Evolutionary conservation across 352 stramenopile species (phyloP), one percentile per base, ranked within the genome.

Genomic region (Phytophthora podocarpi): DNA sequence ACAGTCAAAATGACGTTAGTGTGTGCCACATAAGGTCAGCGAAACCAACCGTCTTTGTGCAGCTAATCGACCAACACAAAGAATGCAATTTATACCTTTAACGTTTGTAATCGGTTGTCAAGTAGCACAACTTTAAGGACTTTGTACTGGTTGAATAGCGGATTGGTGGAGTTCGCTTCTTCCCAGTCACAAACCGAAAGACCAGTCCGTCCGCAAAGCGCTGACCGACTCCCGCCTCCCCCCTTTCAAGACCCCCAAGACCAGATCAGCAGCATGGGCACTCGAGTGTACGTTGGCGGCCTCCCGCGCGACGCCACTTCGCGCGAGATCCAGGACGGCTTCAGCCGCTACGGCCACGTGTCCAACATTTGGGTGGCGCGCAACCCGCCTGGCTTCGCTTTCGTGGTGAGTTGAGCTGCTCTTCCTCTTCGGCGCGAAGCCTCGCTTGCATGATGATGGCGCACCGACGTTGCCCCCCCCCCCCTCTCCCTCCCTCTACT

Each of bases 331-430:
- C 80, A 95, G 56, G 86, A 93, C 53, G 78, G 78, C 24, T 95
- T 95, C 73, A 82, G 54, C 60, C 86, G 84, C 71, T 95, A 92
- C 64, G 86, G 86, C 43, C 80, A 93, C 74, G 80, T 95, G 53
- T 77, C 78, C 64, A 95, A 93, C 74, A 89, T 95, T 55, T 95
- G 86, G 86, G 85, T 95, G 56, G 86, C 86, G 47, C 84, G 86
- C 50, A 95, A 95, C 74, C 86, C 86, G 49, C 86, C 86, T 13
- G 86, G 86, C 67, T 95, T 95, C 68, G 86, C 86, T 78, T 95
- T 95, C 73, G 81, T 95, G 82, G 86, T 95, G 82, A 91, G 86
- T 93, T 70, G 59, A 64, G 64, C 63, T 65, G 20, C 66, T 61
- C 58, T 60, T 49, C 52, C 43, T 9, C 43, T 37, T 46, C 40